Percentiles rank a stretch among this genome's conserved stretches.
These are phyloP conservation scores for Astrephomene gubernaculifera DNA, from an alignment of 139 green algal genomes.

Conservation along the genomic window DNA sequence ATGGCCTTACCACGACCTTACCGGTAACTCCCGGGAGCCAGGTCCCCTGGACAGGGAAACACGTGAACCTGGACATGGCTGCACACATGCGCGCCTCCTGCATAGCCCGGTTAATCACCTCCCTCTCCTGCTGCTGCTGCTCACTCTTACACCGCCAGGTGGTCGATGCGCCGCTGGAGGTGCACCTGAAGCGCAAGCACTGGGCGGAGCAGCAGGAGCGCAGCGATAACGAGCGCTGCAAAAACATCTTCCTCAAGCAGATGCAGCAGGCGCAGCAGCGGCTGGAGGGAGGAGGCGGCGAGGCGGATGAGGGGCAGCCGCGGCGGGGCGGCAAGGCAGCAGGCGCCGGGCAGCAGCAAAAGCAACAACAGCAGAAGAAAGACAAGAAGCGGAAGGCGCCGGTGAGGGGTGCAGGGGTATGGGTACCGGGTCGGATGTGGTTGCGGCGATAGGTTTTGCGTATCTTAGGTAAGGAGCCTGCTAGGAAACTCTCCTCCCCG, in stretches of 20 bases:
- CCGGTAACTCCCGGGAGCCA: no score
- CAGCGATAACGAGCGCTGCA: slow-evolving; percentile 36
- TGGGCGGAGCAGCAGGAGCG: slow-evolving; percentile 42
- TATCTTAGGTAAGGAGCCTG: no score
- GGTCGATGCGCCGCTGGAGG: slow-evolving; percentile 34
- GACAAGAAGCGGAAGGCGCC: slow-evolving; percentile 27
- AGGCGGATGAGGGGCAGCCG: neutral
- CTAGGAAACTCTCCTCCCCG: no score
- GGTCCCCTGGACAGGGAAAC: no score
- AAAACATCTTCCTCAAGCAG: slow-evolving; percentile 29
- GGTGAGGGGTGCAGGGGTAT: neutral
- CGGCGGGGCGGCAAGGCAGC: neutral
- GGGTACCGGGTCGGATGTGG: neutral
- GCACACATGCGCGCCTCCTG: no score
- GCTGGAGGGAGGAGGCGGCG: neutral
- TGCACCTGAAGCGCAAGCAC: slow-evolving; percentile 51
- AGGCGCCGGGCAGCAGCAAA: neutral
- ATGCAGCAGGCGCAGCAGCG: slow-evolving; percentile 39
- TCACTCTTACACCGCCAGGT: no score
- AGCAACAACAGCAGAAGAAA: no score
- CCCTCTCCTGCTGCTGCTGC: no score
- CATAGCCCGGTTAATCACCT: no score
- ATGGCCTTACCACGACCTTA: no score
- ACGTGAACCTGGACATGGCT: no score
- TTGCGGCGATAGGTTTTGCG: no score